Conservation (phyloP, 441 rosid genomes). For the Capsella rubella region DNA sequence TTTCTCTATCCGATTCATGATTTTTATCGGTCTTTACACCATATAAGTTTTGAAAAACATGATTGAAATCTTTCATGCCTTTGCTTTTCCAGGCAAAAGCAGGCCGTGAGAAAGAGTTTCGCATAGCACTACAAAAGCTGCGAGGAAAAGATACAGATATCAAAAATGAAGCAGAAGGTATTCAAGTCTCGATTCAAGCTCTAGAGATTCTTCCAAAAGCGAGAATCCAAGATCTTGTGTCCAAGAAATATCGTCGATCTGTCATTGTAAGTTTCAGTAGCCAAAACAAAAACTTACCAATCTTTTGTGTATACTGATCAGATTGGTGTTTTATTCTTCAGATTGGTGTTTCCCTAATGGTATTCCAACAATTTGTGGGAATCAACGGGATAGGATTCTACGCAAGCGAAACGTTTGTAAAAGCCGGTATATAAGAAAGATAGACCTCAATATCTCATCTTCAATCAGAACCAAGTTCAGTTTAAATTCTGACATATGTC, state of each 20-base stretch:
- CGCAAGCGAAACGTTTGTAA: slow-evolving; percentile 81
- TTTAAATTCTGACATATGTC: not conserved
- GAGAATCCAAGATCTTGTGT: slow-evolving; percentile 63
- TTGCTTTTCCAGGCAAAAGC: slow-evolving; percentile 68
- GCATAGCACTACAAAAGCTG: slow-evolving; percentile 60
- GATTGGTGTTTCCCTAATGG: slow-evolving; percentile 91
- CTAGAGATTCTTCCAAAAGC: slow-evolving; percentile 73
- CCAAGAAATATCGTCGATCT: slow-evolving; percentile 65
- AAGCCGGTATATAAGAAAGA: slow-evolving; percentile 63
- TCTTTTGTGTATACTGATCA: not conserved
- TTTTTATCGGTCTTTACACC: not conserved
- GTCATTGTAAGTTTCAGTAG: slow-evolving; percentile 60
- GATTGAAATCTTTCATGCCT: not conserved
- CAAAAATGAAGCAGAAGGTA: slow-evolving; percentile 74
- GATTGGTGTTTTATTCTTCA: slow-evolving; percentile 38
- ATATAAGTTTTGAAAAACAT: not conserved
- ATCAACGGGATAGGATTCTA: slow-evolving; percentile 86
- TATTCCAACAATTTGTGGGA: slow-evolving; percentile 85
- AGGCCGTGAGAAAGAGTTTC: slow-evolving; percentile 68
- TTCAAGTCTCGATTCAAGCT: slow-evolving; percentile 62
- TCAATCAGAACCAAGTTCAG: not conserved
- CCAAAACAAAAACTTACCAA: not conserved
- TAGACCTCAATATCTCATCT: not conserved
- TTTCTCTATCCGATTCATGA: not conserved
- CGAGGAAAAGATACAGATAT: slow-evolving; percentile 74